Evolutionary conservation across 768 basidiomycete species (phyloP).

Genomic region (Rhizopogon vesiculosus): DNA sequence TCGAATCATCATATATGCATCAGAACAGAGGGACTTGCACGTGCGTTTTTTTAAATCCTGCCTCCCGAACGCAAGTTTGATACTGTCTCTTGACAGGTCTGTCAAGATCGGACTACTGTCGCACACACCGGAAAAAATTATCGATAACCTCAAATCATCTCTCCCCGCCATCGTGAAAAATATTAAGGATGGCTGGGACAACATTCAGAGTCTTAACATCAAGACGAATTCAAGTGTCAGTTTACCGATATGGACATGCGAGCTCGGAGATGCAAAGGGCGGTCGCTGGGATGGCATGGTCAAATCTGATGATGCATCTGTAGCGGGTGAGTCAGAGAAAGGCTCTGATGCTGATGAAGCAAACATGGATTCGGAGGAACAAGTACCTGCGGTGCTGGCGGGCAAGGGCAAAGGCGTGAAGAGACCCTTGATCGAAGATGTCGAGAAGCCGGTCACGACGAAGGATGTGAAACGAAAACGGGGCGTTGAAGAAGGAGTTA

Average conservation of each 20-base stretch:
- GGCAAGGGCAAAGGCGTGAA: conserved; percentile 3
- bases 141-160: conserved; percentile 74
- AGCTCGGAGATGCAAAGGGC: conserved; percentile 46
- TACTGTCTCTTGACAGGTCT: conserved; percentile 42
- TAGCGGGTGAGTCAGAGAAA: background rate
- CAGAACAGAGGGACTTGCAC: conserved; percentile 91
- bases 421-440: conserved; percentile 3
- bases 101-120: conserved; percentile 78
- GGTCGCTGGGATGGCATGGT: conserved; percentile 27
- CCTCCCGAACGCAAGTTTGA: background rate
- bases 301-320: conserved; percentile 3
- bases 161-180: conserved; percentile 68
- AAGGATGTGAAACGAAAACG: conserved; percentile 55
- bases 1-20: conserved; percentile 94
- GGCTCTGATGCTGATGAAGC: background rate
- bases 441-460: conserved; percentile 32
- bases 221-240: conserved; percentile 83
- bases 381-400: background rate
- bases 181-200: conserved; percentile 84
- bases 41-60: conserved; percentile 41
- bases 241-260: conserved; percentile 89
- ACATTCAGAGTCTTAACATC: conserved; percentile 83
- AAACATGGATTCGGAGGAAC: background rate
- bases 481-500: conserved; percentile 37
- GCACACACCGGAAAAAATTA: conserved; percentile 67